Evolutionary conservation across 2,329 filamentous ascomycete genomes (phyloP), one percentile per base, ranked within the genome.

Genomic region (Mariannaea elegans): DNA sequence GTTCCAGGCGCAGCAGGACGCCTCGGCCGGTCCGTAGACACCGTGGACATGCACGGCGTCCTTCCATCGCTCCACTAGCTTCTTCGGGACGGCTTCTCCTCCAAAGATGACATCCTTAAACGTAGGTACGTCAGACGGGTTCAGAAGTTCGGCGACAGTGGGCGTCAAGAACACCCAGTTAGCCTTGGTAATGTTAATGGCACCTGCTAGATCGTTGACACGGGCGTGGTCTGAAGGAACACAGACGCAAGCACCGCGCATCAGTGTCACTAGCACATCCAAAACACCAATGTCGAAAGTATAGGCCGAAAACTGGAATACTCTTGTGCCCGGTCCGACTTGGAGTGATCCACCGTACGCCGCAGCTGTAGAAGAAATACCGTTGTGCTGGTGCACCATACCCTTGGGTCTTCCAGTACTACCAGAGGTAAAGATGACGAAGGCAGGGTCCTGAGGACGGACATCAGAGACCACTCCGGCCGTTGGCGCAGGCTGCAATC

Each of bases 321-420:
- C 61, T 1, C 44, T 56, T 14, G 52, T 52, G 39, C 54, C 36
- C 18, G 45, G 38, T 19, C 31, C 18, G 46, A 62, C 32, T 52
- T 53, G 23, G 42, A 50, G 39, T 39, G 0, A 57, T 65, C 65
- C 57, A 0, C 48, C 32, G 12, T 71, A 67, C 3, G 64, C 62
- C 19, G 71, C 64, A 2, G 50, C 49, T 4, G 57, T 55, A 19
- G 55, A 29, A 12, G 56, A 48, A 12, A 54, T 44, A 42, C 31
- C 45, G 16, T 29, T 39, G 10, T 64, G 62, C 29, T 36, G 41
- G 24, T 71, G 52, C 39, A 71, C 46, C 6, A 71, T 44, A 2
- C 68, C 68, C 14, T 71, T 71, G 0, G 69, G 64, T 7, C 38
- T 63, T 23, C 69, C 68, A 0, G 69, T 71, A 6, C 68, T 71